A percentile compares a stretch with the other conserved stretches of the same genome.
phyloP scores from a whole-genome alignment of 108 stramenopile genomes.

The Cyclotella atomus region DNA sequence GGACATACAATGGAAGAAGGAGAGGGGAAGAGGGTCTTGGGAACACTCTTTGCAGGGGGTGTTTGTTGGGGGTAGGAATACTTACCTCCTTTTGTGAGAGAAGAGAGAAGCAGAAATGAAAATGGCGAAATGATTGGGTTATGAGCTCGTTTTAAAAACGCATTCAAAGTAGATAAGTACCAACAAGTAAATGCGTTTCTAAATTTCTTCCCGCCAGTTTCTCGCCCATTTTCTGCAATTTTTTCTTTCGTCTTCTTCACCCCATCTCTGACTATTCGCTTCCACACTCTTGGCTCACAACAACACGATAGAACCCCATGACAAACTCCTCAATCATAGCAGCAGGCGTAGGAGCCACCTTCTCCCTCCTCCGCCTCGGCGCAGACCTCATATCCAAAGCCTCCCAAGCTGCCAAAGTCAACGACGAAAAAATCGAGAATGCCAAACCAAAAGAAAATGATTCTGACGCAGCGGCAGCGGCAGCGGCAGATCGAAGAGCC shows the following conservation, averaged over 20 bases:
- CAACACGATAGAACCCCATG: neutral
- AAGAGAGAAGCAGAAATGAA: neutral
- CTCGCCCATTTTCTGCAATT: no score
- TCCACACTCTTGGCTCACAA: conserved; percentile 2
- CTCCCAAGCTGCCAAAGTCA: conserved; percentile 37
- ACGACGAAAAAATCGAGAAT: conserved; percentile 57
- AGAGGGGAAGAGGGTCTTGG: neutral
- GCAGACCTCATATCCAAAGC: conserved; percentile 70
- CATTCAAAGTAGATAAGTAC: neutral
- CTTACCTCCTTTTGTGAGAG: no score
- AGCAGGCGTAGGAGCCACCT: conserved; percentile 58
- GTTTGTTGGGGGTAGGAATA: neutral
- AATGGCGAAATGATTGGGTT: neutral
- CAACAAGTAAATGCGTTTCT: neutral
- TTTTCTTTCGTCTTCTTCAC: no score
- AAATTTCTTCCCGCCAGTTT: neutral
- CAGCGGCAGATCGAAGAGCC: neutral
- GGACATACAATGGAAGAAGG: conserved; percentile 77
- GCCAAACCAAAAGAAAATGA: conserved; percentile 20
- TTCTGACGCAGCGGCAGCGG: neutral
- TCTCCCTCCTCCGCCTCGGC: conserved; percentile 71
- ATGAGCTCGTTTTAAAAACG: conserved; percentile 4
- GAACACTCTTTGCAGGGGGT: neutral
- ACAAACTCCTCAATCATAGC: conserved; percentile 41
- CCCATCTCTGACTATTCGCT: no score